These are phyloP conservation scores for Peronospora tabacina DNA, from an alignment of 352 stramenopile genomes.

Conservation along the genomic window DNA sequence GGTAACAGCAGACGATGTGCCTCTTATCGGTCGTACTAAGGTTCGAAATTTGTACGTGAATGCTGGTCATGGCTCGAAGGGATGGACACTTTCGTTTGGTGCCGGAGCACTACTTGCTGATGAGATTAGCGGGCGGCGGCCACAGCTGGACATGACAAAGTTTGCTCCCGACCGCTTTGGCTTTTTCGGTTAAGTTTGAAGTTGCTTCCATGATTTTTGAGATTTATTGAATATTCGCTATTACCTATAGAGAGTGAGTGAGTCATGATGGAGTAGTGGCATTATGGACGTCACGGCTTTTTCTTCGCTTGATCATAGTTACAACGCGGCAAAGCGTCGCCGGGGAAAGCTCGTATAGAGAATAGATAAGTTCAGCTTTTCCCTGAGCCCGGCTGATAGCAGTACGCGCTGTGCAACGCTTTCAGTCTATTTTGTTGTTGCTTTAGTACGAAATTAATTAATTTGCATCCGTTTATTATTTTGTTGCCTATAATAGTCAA, in stretches of 20 bases:
- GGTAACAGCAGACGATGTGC: conserved; percentile 78
- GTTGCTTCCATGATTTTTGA: conserved; percentile 12
- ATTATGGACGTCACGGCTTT: no score
- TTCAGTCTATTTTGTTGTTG: conserved; percentile 18
- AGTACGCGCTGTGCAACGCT: conserved; percentile 7
- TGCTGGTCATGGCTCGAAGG: conserved; percentile 77
- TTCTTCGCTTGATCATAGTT: not conserved
- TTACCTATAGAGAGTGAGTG: conserved; percentile 19
- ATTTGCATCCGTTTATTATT: conserved; percentile 14
- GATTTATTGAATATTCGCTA: conserved; percentile 11
- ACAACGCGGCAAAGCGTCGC: conserved; percentile 4
- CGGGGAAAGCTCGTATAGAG: conserved; percentile 20
- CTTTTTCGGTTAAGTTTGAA: conserved; percentile 45
- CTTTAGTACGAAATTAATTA: conserved; percentile 25
- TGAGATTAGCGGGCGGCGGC: conserved; percentile 66
- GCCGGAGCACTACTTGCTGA: conserved; percentile 68
- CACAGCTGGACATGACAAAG: conserved; percentile 77
- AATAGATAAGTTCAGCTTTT: conserved; percentile 23
- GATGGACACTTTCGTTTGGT: conserved; percentile 80
- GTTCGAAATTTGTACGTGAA: conserved; percentile 83
- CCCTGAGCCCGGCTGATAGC: conserved; percentile 1
- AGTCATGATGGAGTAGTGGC: conserved; percentile 5
- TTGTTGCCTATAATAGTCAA: not conserved
- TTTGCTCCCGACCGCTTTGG: conserved; percentile 74
- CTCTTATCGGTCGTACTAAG: conserved; percentile 70